phyloP scores from a whole-genome alignment of 1,284 basidiomycete genomes.

The Phlebopus sp. region DNA sequence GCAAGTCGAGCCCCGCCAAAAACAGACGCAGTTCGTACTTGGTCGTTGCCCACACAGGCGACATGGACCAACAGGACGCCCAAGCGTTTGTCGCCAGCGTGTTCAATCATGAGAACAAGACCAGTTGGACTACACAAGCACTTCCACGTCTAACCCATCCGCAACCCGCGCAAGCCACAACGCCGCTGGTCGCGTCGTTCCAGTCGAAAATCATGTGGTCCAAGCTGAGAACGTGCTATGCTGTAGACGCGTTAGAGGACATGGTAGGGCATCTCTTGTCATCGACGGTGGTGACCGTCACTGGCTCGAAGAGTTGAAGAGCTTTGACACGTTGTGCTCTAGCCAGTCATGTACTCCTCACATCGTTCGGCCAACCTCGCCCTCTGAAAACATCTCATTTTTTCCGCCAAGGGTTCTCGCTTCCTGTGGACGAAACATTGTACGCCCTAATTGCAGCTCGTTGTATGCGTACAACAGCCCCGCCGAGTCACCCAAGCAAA shows the following conservation, averaged over 20 bases:
- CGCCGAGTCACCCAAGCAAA: conserved; percentile 35
- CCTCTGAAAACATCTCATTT: conserved; percentile 63
- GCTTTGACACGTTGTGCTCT: conserved; percentile 50
- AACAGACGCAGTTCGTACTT: too few species aligned
- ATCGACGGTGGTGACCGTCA: conserved; percentile 10
- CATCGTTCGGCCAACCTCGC: conserved; percentile 57
- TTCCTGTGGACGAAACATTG: conserved; percentile 58
- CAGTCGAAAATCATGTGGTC: conserved; percentile 69
- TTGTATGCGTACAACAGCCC: conserved; percentile 58
- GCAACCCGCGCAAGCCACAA: conserved; percentile 65
- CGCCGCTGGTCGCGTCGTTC: conserved; percentile 62
- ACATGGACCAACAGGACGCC: conserved; percentile 30
- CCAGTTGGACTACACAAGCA: conserved; percentile 77
- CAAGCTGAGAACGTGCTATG: conserved; percentile 70
- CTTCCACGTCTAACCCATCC: conserved; percentile 75
- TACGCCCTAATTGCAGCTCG: conserved; percentile 58
- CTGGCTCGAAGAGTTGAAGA: conserved; percentile 51
- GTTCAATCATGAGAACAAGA: conserved; percentile 67
- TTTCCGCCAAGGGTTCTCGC: conserved; percentile 64
- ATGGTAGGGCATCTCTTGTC: conserved; percentile 33
- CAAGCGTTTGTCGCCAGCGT: conserved; percentile 60
- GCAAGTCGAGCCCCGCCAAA: too few species aligned
- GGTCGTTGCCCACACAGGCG: too few species aligned
- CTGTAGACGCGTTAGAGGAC: conserved; percentile 77
- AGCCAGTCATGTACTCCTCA: conserved; percentile 44